Evolutionary conservation across 129 eudicot species (phyloP).

Genomic region (Chrysanthemum seticuspe): DNA sequence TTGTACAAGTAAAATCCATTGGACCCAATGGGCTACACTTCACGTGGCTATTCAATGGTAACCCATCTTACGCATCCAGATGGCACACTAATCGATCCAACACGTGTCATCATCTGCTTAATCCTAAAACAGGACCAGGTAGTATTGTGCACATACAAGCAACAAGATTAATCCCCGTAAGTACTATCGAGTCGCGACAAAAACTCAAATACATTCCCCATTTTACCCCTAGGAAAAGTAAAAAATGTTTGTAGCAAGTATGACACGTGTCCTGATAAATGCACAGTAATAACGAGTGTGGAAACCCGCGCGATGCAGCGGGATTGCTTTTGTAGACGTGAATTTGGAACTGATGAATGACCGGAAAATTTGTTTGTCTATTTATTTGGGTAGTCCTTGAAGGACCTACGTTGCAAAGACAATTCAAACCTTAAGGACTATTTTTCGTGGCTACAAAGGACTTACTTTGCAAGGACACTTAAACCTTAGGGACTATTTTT

Average conservation of each 20-base stretch:
- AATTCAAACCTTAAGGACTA: too few species aligned
- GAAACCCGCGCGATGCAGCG: too few species aligned
- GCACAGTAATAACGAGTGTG: neutral
- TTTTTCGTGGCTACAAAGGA: too few species aligned
- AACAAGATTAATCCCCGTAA: constrained; percentile 43
- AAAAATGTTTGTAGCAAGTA: neutral
- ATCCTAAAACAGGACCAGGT: constrained; percentile 32
- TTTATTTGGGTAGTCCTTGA: too few species aligned
- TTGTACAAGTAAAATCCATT: constrained; percentile 16
- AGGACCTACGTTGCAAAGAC: too few species aligned
- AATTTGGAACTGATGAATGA: too few species aligned
- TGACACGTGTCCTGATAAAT: constrained; percentile 18
- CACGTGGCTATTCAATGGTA: constrained; percentile 41
- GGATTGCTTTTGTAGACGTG: too few species aligned
- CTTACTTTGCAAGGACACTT: too few species aligned
- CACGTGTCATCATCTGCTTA: constrained; percentile 40
- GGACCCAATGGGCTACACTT: constrained; percentile 35
- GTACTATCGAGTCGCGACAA: constrained; percentile 46
- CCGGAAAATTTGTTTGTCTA: too few species aligned
- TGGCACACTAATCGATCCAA: constrained; percentile 23
- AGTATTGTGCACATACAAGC: neutral
- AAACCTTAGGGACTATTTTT: too few species aligned
- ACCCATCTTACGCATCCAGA: constrained; percentile 29
- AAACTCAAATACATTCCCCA: neutral
- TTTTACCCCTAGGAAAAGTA: constrained; percentile 12